Conservation (phyloP, 306 rosid species). For the Citrullus amarus region DNA sequence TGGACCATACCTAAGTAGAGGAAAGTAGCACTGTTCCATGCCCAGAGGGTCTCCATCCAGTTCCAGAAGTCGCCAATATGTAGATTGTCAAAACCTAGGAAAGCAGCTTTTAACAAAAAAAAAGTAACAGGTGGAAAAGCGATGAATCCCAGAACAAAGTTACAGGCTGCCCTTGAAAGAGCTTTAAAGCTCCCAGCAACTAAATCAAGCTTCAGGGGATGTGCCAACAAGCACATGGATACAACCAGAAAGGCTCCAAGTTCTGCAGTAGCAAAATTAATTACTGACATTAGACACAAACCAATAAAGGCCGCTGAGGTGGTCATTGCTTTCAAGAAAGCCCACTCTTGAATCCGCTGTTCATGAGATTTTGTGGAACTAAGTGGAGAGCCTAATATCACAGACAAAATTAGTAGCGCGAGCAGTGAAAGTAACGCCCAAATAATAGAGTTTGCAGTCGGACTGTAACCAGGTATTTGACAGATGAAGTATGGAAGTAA, state of each 20-base stretch:
- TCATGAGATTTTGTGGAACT: constrained; percentile 25
- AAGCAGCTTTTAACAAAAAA: constrained; percentile 37
- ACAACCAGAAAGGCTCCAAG: constrained; percentile 71
- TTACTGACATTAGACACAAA: constrained; percentile 77
- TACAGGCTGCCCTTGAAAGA: constrained; percentile 38
- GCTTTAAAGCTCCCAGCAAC: constrained; percentile 30
- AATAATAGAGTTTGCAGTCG: constrained; percentile 31
- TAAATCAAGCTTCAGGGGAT: constrained; percentile 61
- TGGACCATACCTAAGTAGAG: constrained; percentile 67
- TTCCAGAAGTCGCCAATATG: constrained; percentile 60
- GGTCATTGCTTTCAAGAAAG: constrained; percentile 74
- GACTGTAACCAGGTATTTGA: constrained; percentile 42
- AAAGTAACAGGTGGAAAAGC: constrained; percentile 65
- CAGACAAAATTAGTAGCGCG: constrained; percentile 34
- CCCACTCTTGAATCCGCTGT: constrained; percentile 44
- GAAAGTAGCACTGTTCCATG: constrained; percentile 93
- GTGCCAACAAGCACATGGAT: constrained; percentile 71
- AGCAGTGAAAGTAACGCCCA: constrained; percentile 55
- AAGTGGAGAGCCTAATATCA: constrained; percentile 43
- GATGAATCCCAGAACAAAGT: constrained; percentile 49
- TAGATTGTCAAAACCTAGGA: constrained; percentile 29
- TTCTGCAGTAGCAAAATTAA: constrained; percentile 89
- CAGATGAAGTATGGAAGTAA: constrained; percentile 60
- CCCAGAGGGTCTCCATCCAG: constrained; percentile 92
- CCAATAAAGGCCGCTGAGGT: constrained; percentile 64